Base-by-base conservation (phyloP, 352 stramenopile genomes). In the Pythium aristosporum region DNA sequence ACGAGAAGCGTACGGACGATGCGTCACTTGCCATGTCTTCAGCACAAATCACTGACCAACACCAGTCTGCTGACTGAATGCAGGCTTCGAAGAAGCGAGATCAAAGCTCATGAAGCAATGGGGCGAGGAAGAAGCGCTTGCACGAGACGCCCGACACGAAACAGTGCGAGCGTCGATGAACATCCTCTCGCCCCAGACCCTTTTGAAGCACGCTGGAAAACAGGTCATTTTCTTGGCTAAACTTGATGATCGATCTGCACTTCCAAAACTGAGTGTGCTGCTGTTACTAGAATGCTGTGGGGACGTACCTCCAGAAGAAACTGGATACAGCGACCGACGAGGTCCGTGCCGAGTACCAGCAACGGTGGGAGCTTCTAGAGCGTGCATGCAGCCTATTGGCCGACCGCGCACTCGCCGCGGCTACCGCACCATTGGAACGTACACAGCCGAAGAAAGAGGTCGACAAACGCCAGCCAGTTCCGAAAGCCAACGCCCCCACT, bases 241-340 rank as follows among this genome's bases (percentile, higher is more conserved):
- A 32, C 5, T 21, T 28, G 20, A 42, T 23, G 13, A 42, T 42
- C 11, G 15, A 16, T 48, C 20, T 11, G 23, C 15, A 10, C 15
- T 12, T 20, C 18, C 2, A 21, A 23, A 34, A 54, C 13, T 36
- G n/a, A 56, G n/a, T 1, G 32, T 46, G 50, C n/a, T 12, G 4
- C 28, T 13, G 42, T 32, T 32, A 5, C 44, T 32, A 65, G 55
- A 50, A 52, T 5, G 39, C 57, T 15, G 42, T 71, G 25, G 48
- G 46, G 39, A 68, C 46, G 20, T 79, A 76, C 41, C 57, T 82
- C 13, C 75, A 85, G 46, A 85, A 86, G 59, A 86, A 78, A 39
- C 61, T 85, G 5, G 67, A 77, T 21, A 53, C 64, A 7, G 76
- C 70, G 39, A 71, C 77, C 11, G 68, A 63, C 10, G 63, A 71